Base-by-base conservation (phyloP, 495 filamentous ascomycete species). In the Penicillium longicatenatum region DNA sequence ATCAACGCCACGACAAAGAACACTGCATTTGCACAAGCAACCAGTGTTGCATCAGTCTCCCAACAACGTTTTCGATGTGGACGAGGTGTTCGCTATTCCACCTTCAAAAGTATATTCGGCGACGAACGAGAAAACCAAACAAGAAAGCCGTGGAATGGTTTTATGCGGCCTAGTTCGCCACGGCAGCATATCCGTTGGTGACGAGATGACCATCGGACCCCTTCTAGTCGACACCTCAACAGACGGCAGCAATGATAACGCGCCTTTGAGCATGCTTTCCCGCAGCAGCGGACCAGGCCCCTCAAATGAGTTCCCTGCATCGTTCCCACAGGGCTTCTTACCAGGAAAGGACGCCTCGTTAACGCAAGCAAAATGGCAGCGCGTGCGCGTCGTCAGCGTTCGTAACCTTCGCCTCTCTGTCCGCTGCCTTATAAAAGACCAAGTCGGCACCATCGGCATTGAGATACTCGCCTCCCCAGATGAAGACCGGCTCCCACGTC, bases 391-490 rank as follows among this genome's bases (percentile, higher is more conserved):
- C 47, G 82, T 90, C 47, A 96, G 92, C 58, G 86, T 97, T 29
- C 88, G 95, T 19, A 92, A 96, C 61, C 79, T 98, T 8, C 84
- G 95, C 17, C 78, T 97, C 6, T 90, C 94, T 0, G 91, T 96
- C 3, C 88, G 85, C 46, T 86, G 79, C 0, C 79, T 98, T 1
- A 76, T 83, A 16, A 81, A 84, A 14, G 94, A 90, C 50, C 92
- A 97, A 77, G 93, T 94, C 2, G 94, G 95, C 2, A 96, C 92
- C 2, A 84, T 98, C 24, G 93, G 93, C 3, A 75, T 97, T 55
- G 82, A 89, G 19, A 84, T 89, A 1, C 71, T 82, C 42, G 57
- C 68, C 2, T 60, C 59, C 20, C 54, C 64, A 26, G 57, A 70
- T 9, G 55, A 68, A 11, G 66, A 64, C 10, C 50, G 58, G 16